These are phyloP conservation scores for Athelia psychrophila DNA, from an alignment of 1,284 basidiomycete genomes.

Conservation along the genomic window DNA sequence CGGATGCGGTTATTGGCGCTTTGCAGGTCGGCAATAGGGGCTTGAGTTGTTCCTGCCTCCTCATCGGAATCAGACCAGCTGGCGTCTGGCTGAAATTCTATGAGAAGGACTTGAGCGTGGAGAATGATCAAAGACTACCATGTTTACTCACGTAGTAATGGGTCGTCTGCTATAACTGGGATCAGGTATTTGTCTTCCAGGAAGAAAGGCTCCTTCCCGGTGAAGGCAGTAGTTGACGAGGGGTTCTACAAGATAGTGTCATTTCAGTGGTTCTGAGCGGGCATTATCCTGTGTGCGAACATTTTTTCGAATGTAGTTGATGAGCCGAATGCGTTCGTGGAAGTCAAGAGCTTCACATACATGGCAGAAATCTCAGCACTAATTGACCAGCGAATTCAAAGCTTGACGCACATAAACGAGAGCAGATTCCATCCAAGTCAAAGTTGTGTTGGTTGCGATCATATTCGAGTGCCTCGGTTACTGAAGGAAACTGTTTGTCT, in stretches of 20 bases:
- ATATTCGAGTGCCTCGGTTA: constrained; percentile 59
- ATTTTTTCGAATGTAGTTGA: constrained; percentile 83
- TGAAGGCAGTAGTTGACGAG: constrained; percentile 42
- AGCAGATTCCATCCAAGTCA: constrained; percentile 52
- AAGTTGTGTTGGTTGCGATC: constrained; percentile 66
- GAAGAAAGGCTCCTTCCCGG: constrained; percentile 62
- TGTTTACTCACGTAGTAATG: constrained; percentile 72
- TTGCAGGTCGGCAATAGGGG: constrained; percentile 13
- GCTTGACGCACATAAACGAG: constrained; percentile 46
- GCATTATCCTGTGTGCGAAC: constrained; percentile 21
- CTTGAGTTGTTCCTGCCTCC: constrained; percentile 23
- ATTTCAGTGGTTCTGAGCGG: constrained; percentile 4
- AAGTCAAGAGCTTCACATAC: constrained; percentile 50
- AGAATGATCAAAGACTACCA: constrained; percentile 5
- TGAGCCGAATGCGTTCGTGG: constrained; percentile 73
- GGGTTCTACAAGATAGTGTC: constrained; percentile 45
- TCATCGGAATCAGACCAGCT: constrained; percentile 74
- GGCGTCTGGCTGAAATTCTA: constrained; percentile 62
- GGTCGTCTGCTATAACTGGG: constrained; percentile 81
- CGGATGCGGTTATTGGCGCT: constrained; percentile 44
- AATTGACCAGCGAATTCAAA: too few species aligned
- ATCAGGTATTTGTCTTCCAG: constrained; percentile 74
- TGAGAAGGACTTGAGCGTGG: background rate
- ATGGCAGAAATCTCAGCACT: constrained; percentile 5
- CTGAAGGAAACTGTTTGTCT: constrained; percentile 57